Percentiles rank a stretch among this genome's conserved stretches.
These are phyloP conservation scores for Ramalina intermedia DNA, from an alignment of 495 filamentous ascomycete genomes.

Conservation along the genomic window DNA sequence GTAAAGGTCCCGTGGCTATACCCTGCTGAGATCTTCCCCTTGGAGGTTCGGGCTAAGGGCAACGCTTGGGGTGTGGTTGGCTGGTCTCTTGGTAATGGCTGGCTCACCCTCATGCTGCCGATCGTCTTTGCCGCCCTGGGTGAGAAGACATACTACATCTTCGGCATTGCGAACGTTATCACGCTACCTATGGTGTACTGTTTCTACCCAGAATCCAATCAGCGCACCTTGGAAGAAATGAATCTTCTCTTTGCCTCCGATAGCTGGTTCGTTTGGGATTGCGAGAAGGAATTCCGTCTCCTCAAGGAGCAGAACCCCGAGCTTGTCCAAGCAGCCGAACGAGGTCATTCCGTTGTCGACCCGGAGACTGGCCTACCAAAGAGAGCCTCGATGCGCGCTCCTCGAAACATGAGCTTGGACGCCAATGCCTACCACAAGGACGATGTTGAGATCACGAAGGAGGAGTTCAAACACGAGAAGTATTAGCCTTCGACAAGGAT, in stretches of 20 bases:
- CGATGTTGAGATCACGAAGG: conserved; percentile 13
- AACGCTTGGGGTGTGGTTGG: conserved; percentile 65
- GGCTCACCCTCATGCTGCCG: conserved; percentile 48
- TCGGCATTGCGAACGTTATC: conserved; percentile 46
- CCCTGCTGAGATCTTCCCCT: conserved; percentile 57
- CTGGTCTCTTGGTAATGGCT: conserved; percentile 60
- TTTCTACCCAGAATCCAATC: conserved; percentile 54
- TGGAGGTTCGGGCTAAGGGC: conserved; percentile 51
- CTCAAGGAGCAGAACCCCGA: conserved; percentile 41
- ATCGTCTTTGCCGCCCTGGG: conserved; percentile 47
- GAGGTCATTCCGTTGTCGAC: conserved; percentile 35
- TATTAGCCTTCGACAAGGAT: not conserved
- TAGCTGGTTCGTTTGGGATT: conserved; percentile 49
- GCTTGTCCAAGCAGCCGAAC: conserved; percentile 26
- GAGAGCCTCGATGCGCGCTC: conserved; percentile 4
- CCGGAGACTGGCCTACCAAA: conserved; percentile 27
- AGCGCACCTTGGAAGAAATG: conserved; percentile 57
- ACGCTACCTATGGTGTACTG: conserved; percentile 53
- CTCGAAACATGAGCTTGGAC: conserved; percentile 17
- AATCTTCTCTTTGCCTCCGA: conserved; percentile 48
- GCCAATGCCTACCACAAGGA: conserved; percentile 10
- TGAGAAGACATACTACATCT: conserved; percentile 55
- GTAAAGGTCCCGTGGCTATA: conserved; percentile 48
- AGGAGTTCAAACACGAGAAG: conserved; percentile 16
- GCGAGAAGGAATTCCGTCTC: conserved; percentile 40